Evolutionary conservation across 129 eudicot genomes (phyloP), one percentile per base, ranked within the genome.

Genomic region (Tagetes patula): DNA sequence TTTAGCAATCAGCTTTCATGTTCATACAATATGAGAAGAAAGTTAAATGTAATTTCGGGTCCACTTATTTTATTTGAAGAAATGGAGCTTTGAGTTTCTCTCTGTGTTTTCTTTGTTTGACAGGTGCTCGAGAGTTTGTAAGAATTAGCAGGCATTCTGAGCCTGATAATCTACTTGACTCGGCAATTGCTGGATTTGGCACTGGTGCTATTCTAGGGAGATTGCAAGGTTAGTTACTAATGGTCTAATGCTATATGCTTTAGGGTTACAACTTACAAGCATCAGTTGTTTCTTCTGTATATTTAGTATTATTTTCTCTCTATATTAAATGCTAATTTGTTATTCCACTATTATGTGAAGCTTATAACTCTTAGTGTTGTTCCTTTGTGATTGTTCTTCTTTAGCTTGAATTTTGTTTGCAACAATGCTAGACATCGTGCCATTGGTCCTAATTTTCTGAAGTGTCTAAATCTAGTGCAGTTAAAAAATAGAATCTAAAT

Each of bases 121-220:
- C 88, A 93, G 98, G 98, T 78, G 96, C 95, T 37, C 90, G 98
- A 53, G 96, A 93, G 75, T 81, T 93, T 63, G 89, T 87, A 53
- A 89, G 90, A 87, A 81, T 83, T 47, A 88, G 85, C 70, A 78
- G 98, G 70, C 83, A 75, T 12, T 80, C 95, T 9, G 86, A 76
- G 43, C 88, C 91, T 49, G 95, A 87, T 77, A 90, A 93, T 83
- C 87, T 93, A 34, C 40, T 89, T 64, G 92, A 90, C 81, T 93
- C 95, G 9, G 88, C 86, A 45, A 82, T 93, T 82, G 96, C 89
- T 71, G 98, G 98, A 70, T 81, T 89, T 72, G 89, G 96, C 71
- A 87, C 84, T 59, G 98, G 98, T 67, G 98, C 98, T 63, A 55
- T 93, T 83, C 86, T 93, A n/a, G 98, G 98, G 12, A 92, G 96